These are phyloP conservation scores for Aspergillus sclerotiicarbonarius DNA, from an alignment of 495 filamentous ascomycete genomes.

Conservation along the genomic window DNA sequence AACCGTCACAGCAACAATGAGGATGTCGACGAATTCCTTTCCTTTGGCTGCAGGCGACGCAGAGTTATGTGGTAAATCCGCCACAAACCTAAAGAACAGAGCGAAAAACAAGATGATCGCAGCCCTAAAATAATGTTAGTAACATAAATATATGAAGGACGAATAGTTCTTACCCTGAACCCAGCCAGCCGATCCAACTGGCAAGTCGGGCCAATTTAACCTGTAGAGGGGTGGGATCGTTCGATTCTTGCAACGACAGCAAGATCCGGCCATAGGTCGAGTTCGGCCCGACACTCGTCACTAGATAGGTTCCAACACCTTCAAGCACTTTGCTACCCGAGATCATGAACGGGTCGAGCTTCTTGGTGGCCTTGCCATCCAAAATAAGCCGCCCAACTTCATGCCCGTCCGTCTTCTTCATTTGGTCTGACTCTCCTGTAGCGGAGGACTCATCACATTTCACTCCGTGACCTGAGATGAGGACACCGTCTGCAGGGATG, in stretches of 20 bases:
- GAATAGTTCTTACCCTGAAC: slow-evolving; percentile 34
- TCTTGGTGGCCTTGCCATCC: slow-evolving; percentile 52
- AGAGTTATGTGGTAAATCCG: slow-evolving; percentile 47
- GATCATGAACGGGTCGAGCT: slow-evolving; percentile 63
- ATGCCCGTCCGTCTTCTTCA: slow-evolving; percentile 60
- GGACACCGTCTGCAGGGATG: slow-evolving; percentile 60
- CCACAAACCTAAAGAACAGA: slow-evolving; percentile 60
- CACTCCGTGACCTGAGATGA: slow-evolving; percentile 60
- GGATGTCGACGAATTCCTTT: slow-evolving; percentile 62
- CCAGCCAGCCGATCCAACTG: slow-evolving; percentile 61
- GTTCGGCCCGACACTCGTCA: slow-evolving; percentile 61
- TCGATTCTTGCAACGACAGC: slow-evolving; percentile 58
- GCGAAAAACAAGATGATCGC: slow-evolving; percentile 64
- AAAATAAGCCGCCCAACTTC: slow-evolving; percentile 59
- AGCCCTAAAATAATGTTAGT: slow-evolving; percentile 45
- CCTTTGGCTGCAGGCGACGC: slow-evolving; percentile 55
- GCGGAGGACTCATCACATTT: slow-evolving; percentile 71
- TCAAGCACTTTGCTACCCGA: slow-evolving; percentile 66
- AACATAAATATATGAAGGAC: background rate
- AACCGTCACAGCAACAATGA: slow-evolving; percentile 68
- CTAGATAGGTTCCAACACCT: slow-evolving; percentile 62
- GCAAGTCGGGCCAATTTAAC: slow-evolving; percentile 61
- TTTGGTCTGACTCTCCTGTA: slow-evolving; percentile 66
- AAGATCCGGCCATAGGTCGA: slow-evolving; percentile 66
- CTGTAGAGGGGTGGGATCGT: slow-evolving; percentile 64